Evolutionary conservation across 2,329 filamentous ascomycete genomes (phyloP).

Genomic region (Chalaropsis thielavioides): DNA sequence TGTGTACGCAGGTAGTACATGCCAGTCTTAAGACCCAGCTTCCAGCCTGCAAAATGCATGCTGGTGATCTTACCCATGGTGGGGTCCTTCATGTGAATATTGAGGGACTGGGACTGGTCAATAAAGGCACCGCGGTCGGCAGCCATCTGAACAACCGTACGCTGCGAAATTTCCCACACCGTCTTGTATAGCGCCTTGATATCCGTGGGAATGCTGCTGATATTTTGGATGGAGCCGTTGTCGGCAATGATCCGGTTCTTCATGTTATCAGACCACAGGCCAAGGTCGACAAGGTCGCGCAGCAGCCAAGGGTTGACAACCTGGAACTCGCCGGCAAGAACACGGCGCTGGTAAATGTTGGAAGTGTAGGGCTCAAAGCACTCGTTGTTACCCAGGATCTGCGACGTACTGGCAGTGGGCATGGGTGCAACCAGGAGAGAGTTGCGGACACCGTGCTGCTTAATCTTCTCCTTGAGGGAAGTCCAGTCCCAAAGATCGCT

Average conservation of each 20-base stretch:
- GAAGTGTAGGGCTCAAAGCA: conserved; percentile 99
- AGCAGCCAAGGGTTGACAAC: conserved; percentile 98
- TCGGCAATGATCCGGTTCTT: conserved; percentile 99
- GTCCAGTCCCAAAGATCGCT: conserved; percentile 96
- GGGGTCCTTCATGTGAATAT: conserved; percentile 98
- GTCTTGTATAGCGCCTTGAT: conserved; percentile 98
- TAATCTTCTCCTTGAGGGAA: conserved; percentile 74
- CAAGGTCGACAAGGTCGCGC: conserved; percentile 95
- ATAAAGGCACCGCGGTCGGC: conserved; percentile 97
- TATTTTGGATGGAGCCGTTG: conserved; percentile 88
- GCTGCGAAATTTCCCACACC: conserved; percentile 97
- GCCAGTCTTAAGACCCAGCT: conserved; percentile 96
- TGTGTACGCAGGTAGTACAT: conserved; percentile 99
- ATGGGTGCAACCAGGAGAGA: conserved; percentile 89
- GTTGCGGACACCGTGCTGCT: conserved; percentile 88
- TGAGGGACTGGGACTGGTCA: conserved; percentile 96
- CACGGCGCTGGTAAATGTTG: conserved; percentile 98
- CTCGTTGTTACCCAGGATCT: conserved; percentile 98
- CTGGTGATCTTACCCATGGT: conserved; percentile 99
- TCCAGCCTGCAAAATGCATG: conserved; percentile 99
- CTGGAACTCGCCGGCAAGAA: conserved; percentile 96
- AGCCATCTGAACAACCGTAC: conserved; percentile 91
- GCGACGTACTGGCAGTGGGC: conserved; percentile 93
- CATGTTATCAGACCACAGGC: conserved; percentile 98
- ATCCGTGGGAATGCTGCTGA: conserved; percentile 89